Conservation (phyloP, 176 grass and related monocot species). For the Oryza brachyantha region DNA sequence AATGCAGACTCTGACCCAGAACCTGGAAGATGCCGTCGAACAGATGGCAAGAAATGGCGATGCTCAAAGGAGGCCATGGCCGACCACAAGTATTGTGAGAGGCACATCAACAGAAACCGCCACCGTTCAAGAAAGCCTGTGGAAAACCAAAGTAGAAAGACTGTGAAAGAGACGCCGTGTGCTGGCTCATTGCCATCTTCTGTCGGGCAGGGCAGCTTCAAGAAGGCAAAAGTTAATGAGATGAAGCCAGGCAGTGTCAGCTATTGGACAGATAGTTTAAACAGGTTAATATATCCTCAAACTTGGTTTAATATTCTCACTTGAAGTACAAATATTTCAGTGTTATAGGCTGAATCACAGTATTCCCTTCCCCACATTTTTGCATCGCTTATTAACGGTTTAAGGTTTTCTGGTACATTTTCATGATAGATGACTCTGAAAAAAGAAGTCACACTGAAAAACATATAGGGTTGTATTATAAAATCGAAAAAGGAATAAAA, state of each 20-base stretch:
- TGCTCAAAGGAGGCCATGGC: constrained; percentile 83
- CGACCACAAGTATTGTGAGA: constrained; percentile 98
- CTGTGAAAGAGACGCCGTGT: constrained; percentile 32
- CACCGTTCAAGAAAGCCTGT: constrained; percentile 99
- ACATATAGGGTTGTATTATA: neutral
- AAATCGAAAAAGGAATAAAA: neutral
- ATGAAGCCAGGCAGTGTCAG: constrained; percentile 25
- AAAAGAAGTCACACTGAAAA: neutral
- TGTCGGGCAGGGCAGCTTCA: constrained; percentile 36
- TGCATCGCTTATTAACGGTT: neutral
- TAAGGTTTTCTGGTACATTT: neutral
- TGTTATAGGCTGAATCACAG: neutral
- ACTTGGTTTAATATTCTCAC: neutral
- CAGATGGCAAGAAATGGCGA: constrained; percentile 98
- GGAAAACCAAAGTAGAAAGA: constrained; percentile 74
- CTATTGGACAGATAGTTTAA: constrained; percentile 49
- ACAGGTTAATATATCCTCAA: constrained; percentile 29
- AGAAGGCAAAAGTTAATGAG: constrained; percentile 49
- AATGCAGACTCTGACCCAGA: constrained; percentile 71
- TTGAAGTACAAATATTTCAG: neutral
- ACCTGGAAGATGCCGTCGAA: constrained; percentile 93
- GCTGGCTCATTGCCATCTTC: constrained; percentile 18
- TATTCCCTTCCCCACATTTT: neutral
- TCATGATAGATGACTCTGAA: neutral
- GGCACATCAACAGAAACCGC: constrained; percentile 94